Conservation (phyloP, 2,329 filamentous ascomycete genomes). For the Simplicillium aogashimaense region DNA sequence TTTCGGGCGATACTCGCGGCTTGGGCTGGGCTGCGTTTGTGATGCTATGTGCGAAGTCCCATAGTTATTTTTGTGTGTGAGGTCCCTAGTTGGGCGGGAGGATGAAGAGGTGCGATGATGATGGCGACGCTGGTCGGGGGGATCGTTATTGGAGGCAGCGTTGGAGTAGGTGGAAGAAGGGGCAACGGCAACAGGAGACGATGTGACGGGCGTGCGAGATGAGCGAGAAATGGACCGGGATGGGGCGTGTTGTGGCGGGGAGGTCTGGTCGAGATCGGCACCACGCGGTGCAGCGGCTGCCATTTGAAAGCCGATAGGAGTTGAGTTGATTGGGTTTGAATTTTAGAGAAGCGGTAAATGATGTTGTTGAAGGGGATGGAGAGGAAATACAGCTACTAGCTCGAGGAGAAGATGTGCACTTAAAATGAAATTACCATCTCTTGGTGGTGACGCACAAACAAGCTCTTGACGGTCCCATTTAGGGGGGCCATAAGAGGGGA, state of each 20-base stretch:
- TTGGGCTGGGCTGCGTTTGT: slow-evolving; percentile 53
- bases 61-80: slow-evolving; percentile 55
- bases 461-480: no score
- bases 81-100: slow-evolving; percentile 31
- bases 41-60: slow-evolving; percentile 60
- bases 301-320: no score
- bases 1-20: slow-evolving; percentile 44
- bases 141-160: slow-evolving; percentile 12
- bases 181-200: not conserved
- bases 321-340: no score
- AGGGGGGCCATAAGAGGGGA: no score
- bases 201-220: slow-evolving; percentile 12
- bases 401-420: no score
- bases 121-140: slow-evolving; percentile 21
- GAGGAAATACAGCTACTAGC: no score
- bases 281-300: not conserved
- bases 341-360: no score
- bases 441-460: no score
- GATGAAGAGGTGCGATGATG: slow-evolving; percentile 30
- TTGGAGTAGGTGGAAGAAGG: not conserved
- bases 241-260: not conserved
- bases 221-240: slow-evolving; percentile 4
- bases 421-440: no score
- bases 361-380: no score
- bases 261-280: not conserved